Percentiles rank a stretch among this genome's conserved stretches.
These are phyloP conservation scores for Rhodomyrtus psidioides DNA, from an alignment of 441 rosid genomes.

Conservation along the genomic window DNA sequence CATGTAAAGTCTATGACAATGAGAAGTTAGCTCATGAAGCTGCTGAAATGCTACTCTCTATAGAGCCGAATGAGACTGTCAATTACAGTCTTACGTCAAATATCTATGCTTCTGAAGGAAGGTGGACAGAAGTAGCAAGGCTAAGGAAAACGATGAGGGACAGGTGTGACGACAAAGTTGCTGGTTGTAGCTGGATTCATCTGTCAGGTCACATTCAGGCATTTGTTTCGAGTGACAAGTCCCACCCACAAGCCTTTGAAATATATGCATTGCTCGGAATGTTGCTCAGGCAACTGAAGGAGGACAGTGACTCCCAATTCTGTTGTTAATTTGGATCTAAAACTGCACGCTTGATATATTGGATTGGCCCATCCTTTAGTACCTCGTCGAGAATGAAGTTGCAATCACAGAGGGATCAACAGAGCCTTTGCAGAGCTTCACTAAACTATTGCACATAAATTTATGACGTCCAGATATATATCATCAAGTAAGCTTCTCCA, in stretches of 20 bases:
- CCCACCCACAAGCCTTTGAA: neutral
- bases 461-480: neutral
- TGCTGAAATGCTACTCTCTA: conserved; percentile 39
- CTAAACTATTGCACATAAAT: neutral
- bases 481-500: neutral
- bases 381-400: neutral
- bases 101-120: conserved; percentile 43
- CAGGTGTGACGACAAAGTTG: conserved; percentile 37
- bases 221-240: conserved; percentile 20
- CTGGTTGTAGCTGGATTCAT: conserved; percentile 59
- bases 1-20: conserved; percentile 46
- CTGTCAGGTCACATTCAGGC: conserved; percentile 5
- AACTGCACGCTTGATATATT: neutral
- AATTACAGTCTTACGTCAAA: conserved; percentile 52
- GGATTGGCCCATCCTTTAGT: neutral
- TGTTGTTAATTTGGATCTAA: neutral
- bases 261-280: neutral
- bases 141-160: conserved; percentile 37
- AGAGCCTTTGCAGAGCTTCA: neutral
- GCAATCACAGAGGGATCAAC: neutral
- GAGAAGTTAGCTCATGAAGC: conserved; percentile 33
- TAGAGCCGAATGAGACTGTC: conserved; percentile 45
- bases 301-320: neutral
- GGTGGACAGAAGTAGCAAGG: conserved; percentile 45
- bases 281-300: neutral